A percentile compares a stretch with the other conserved stretches of the same genome.
These are phyloP conservation scores for Paspalum notatum DNA, from an alignment of 176 grass and related monocot genomes.

Conservation along the genomic window DNA sequence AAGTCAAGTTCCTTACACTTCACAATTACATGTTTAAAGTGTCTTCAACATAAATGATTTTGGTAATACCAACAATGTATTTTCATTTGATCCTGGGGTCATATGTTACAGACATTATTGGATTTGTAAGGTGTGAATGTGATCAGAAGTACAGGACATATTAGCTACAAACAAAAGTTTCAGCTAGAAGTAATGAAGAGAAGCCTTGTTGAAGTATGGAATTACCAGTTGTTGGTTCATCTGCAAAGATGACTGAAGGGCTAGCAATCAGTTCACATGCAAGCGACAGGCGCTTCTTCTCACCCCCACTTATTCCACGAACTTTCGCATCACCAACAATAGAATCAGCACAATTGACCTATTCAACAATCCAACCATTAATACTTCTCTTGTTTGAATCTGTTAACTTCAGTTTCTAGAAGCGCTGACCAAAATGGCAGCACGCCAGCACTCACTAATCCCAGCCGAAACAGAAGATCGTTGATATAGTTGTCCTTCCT, in stretches of 20 bases:
- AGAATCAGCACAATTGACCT: slow-evolving; percentile 95
- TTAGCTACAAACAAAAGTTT: neutral
- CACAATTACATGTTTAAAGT: neutral
- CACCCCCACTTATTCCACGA: slow-evolving; percentile 88
- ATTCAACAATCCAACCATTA: slow-evolving; percentile 19
- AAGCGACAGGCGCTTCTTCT: slow-evolving; percentile 93
- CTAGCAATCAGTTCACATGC: slow-evolving; percentile 98
- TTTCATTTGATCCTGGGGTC: neutral
- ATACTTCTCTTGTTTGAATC: neutral
- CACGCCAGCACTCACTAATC: slow-evolving; percentile 62
- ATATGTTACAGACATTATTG: slow-evolving; percentile 5
- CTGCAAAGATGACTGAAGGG: slow-evolving; percentile 86
- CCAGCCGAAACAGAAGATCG: slow-evolving; percentile 87
- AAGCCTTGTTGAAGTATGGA: slow-evolving; percentile 10
- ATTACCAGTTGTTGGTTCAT: slow-evolving; percentile 93
- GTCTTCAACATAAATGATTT: neutral
- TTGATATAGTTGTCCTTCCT: slow-evolving; percentile 72
- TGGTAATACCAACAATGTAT: neutral
- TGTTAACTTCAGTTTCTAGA: neutral
- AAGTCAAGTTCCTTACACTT: neutral
- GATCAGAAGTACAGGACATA: neutral
- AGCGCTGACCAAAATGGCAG: slow-evolving; percentile 1
- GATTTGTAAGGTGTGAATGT: neutral
- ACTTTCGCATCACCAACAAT: slow-evolving; percentile 95
- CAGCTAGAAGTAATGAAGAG: neutral